Base-by-base conservation (phyloP, 495 filamentous ascomycete genomes). In the Lineolata rhizophorae region DNA sequence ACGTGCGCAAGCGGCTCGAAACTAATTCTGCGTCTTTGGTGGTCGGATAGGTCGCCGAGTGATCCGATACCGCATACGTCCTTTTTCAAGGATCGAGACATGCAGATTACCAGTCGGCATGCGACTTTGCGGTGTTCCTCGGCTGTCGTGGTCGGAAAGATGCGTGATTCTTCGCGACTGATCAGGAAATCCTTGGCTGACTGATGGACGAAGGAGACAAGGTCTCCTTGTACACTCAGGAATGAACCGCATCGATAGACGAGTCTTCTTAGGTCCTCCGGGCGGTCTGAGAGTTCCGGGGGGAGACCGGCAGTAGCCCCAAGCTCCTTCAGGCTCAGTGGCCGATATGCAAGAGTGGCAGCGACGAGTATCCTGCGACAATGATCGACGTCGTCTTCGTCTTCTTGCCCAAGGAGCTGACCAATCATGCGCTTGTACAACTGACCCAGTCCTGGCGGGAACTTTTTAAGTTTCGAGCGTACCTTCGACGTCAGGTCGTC, bases 391-490 rank as follows among this genome's bases (percentile, higher is more conserved):
- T 50, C 29, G 2, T 52, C 39, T 35, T 43, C 32, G 12, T 32
- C 37, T 14, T 27, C 19, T n/a, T n/a, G n/a, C n/a, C n/a, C n/a
- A n/a, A n/a, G n/a, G 18, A 53, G 43, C 21, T 52, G 37, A 1
- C 44, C 28, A 16, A 53, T 37, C 47, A 53, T 55, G 18, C 43
- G 40, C 12, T 33, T 13, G 29, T 55, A 55, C 8, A 55, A 32
- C 10, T 34, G 21, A 31, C 44, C 35, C 21, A 55, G 44, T 18
- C 46, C 43, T 35, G 44, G 37, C 15, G 49, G 49, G 29, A 51
- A 43, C 30, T 32, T 18, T 5, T 11, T 11, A 18, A 38, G 22
- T 29, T 31, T 22, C 30, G 26, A 17, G 29, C 29, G 2, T 27
- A 24, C 27, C 12, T 18, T 20, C 28, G 20, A 38, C n/a, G 20